Evolutionary conservation across 2,329 filamentous ascomycete species (phyloP), one percentile per base, ranked within the genome.

Genomic region (Pyrenophora graminea): DNA sequence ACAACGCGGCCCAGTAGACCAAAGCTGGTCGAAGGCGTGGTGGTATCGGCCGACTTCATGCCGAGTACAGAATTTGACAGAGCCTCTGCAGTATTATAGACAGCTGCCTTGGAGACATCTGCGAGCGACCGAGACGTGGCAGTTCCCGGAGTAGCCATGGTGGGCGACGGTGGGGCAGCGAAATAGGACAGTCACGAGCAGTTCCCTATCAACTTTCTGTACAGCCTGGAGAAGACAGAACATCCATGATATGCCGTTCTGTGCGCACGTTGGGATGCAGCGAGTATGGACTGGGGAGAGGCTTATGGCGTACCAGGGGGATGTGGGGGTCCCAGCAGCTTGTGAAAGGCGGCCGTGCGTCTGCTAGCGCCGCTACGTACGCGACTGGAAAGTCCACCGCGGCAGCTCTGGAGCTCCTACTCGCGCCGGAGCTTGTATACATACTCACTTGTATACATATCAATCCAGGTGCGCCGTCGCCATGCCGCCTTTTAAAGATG

Each of bases 1-100:
- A 83, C 70, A 25, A 79, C 66, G 63, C 76, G 78, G n/a, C 72
- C 77, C 19, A 81, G 67, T 53, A 79, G 70, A 53, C 77, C 78
- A 56, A 76, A 69, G 13, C 66, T 68, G 21, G 74, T 71, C 4
- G 60, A 55, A 6, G 64, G 58, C 3, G 62, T 46, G 15, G 62
- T 46, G 15, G 49, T 50, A 12, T 70, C 62, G 18, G 57, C 53
- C 31, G 61, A 48, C 39, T 64, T 60, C 33, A 64, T 46, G 23
- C 64, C 56, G 34, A 62, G 51, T 10, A 59, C 41, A 27, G 68
- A 57, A 5, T 61, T 55, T 8, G 59, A 55, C 5, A 64, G 15
- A 18, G 61, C 66, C 36, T 56, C 56, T 42, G 58, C 58, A 23
- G 62, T 53, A 31, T 51, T 53, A 27, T 58, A 39, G 18, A 55